Evolutionary conservation across 169 alveolate species (phyloP).

Genomic region (Eimeria brunetti): DNA sequence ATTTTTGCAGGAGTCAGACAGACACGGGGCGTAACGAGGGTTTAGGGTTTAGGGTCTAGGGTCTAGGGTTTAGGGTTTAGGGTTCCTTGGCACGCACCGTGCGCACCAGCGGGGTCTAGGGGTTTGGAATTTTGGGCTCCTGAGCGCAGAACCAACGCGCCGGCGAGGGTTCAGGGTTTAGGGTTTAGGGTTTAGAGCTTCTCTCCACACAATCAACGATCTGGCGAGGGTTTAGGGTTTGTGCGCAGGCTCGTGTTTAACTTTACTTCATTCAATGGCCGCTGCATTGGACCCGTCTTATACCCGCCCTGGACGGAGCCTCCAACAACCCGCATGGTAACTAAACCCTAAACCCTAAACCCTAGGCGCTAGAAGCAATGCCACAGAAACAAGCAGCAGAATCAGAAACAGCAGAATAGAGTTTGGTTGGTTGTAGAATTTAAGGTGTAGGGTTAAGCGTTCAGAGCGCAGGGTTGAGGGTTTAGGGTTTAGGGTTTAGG

Average conservation of each 20-base stretch:
- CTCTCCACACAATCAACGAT: too few relatives aligned
- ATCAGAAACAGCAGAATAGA: neutral
- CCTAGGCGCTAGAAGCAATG: neutral
- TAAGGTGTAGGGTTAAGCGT: neutral
- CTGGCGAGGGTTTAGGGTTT: neutral
- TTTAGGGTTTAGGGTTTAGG: neutral
- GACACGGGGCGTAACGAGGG: too few relatives aligned
- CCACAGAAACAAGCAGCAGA: too few relatives aligned
- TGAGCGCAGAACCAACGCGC: neutral
- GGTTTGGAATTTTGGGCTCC: neutral
- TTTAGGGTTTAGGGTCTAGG: too few relatives aligned
- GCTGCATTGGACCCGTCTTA: constrained; percentile 71
- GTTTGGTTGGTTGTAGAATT: neutral
- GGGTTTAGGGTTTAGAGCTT: too few relatives aligned
- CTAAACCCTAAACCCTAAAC: neutral
- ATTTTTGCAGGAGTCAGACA: constrained; percentile 43
- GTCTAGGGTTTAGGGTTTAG: neutral
- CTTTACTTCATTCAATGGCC: constrained; percentile 72
- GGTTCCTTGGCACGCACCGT: neutral
- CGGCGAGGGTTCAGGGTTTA: neutral
- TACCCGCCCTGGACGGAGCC: constrained; percentile 64
- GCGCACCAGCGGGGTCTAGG: neutral
- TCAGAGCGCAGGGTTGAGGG: neutral
- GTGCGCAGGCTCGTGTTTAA: constrained; percentile 60
- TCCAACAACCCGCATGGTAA: constrained; percentile 13